Evolutionary conservation across 78 protist genomes (phyloP), one percentile per base, ranked within the genome.

Genomic region (Dictyostelium capitatum): DNA sequence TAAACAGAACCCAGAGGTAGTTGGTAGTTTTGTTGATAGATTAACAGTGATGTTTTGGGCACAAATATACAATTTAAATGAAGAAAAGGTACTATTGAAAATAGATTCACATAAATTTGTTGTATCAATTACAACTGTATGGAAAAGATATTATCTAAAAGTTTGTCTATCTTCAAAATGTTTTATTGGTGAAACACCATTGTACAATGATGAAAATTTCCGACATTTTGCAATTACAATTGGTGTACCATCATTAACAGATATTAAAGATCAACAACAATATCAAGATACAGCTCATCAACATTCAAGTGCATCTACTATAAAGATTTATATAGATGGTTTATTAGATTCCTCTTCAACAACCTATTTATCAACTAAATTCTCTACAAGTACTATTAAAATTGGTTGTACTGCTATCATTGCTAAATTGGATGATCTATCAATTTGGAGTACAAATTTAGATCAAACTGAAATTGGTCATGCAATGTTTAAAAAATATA

Each of bases 401-500:
- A 8, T 83, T 37, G 91, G 91, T 54, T 83, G 91, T 83, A 23
- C 23, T 53, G 15, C 62, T 19, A 56, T 75, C 28, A 48, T 46
- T 28, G 92, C 83, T 28, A 73, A 85, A 30, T 51, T 87, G 0
- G 93, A 87, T 78, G 93, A 87, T 54, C 9, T 77, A 15, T 11
- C 56, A 4, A 48, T 87, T 20, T 87, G 83, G 84, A 28, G 11
- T 28, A 74, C n/a, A 23, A 73, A 69, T 57, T 37, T 77, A 47
- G 54, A 30, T 25, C 30, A 50, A 12, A 30, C 20, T 15, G 64
- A 41, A 19, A 64, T 87, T 32, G 56, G 57, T 9, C 23, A 64
- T 51, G n/a, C 93, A 46, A 87, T 77, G 84, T 87, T 77, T 64
- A 87, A 87, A 51, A 87, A 87, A 32, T 87, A 53, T 64, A 74